Percentiles rank a stretch among this genome's conserved stretches.
phyloP scores from a whole-genome alignment of 2,329 filamentous ascomycete species.

The Colletotrichum scovillei region DNA sequence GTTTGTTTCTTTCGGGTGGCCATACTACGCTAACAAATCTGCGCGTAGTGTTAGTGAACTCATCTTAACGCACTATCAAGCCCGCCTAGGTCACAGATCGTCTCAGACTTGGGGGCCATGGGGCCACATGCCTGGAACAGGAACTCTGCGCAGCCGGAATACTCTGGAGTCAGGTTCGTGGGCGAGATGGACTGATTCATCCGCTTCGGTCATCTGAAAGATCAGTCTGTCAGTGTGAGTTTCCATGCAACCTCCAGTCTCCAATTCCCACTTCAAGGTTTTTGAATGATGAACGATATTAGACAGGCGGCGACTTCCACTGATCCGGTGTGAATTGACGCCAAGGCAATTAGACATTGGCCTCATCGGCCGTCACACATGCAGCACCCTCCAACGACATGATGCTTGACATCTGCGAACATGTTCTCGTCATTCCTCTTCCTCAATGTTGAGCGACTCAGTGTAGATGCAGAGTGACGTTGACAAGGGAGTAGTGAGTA shows the following conservation, averaged over 20 bases:
- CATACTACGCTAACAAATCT: neutral
- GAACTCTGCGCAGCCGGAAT: slow-evolving; percentile 29
- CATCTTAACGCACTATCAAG: neutral
- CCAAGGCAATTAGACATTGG: neutral
- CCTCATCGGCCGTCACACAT: neutral
- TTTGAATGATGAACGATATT: neutral
- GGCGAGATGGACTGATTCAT: neutral
- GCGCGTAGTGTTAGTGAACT: rapidly evolving
- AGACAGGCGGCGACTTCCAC: neutral
- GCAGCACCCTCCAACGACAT: neutral
- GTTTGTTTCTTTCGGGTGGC: neutral
- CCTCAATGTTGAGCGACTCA: neutral
- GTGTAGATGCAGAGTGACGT: neutral
- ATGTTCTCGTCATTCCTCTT: neutral
- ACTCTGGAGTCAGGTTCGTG: slow-evolving; percentile 19
- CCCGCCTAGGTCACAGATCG: neutral
- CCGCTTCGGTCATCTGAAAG: slow-evolving; percentile 23
- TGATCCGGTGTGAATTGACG: neutral
- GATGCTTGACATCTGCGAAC: neutral
- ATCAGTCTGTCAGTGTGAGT: neutral
- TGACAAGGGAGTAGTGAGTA: neutral
- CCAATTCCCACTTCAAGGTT: neutral
- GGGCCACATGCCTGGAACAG: slow-evolving; percentile 28
- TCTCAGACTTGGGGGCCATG: slow-evolving; percentile 11
- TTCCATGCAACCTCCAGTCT: neutral